Percentiles rank a stretch among this genome's conserved stretches.
Evolutionary conservation across 805 yeast species (phyloP).

Genomic region (Starmera amethionina): DNA sequence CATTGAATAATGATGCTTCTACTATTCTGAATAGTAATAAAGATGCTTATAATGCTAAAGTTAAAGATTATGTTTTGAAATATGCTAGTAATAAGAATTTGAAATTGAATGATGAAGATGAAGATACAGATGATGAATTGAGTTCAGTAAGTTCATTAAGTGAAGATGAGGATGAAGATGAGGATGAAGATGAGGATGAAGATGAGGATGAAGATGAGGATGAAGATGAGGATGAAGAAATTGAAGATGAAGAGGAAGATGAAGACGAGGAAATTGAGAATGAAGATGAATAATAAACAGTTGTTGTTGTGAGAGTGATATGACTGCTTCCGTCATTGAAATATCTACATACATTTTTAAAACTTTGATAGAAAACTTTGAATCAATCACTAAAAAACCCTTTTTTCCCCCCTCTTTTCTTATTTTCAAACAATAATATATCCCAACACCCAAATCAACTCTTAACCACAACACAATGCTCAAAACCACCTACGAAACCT

Average conservation of each 20-base stretch:
- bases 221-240: slow-evolving; percentile 12
- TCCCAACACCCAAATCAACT: too few species aligned
- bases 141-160: slow-evolving; percentile 17
- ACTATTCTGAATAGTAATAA: slow-evolving; percentile 64
- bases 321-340: too few species aligned
- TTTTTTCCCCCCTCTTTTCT: too few species aligned
- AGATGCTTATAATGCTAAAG: slow-evolving; percentile 54
- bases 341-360: too few species aligned
- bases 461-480: too few species aligned
- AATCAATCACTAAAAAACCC: too few species aligned
- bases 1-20: slow-evolving; percentile 86
- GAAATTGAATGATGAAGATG: slow-evolving; percentile 38
- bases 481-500: too few species aligned
- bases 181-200: slow-evolving; percentile 12
- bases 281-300: slow-evolving; percentile 11
- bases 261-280: slow-evolving; percentile 7
- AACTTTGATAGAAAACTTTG: too few species aligned
- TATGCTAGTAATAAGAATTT: slow-evolving; percentile 44
- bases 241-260: slow-evolving; percentile 2
- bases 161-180: slow-evolving; percentile 13
- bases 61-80: slow-evolving; percentile 60
- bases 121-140: slow-evolving; percentile 28
- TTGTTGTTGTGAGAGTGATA: neutral
- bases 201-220: slow-evolving; percentile 12
- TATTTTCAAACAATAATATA: too few species aligned